phyloP scores from a whole-genome alignment of 2,329 filamentous ascomycete genomes.

The Chaetomium sp. region DNA sequence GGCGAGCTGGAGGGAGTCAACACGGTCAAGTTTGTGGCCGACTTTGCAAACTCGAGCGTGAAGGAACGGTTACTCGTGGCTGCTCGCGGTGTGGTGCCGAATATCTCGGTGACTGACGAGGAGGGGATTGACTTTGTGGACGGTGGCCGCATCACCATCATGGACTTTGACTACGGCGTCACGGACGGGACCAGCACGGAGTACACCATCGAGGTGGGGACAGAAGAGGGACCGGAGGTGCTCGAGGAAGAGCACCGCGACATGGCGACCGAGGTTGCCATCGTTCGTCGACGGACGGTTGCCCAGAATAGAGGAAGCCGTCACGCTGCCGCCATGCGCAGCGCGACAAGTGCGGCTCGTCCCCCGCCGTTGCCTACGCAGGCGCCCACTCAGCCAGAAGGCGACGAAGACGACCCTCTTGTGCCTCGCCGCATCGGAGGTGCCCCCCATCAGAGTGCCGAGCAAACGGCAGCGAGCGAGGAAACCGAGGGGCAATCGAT shows the following conservation, averaged over 20 bases:
- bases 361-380: slow-evolving; percentile 40
- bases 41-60: slow-evolving; percentile 50
- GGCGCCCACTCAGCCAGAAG: slow-evolving; percentile 31
- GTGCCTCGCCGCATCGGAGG: slow-evolving; percentile 53
- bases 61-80: slow-evolving; percentile 68
- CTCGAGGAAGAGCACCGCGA: slow-evolving; percentile 74
- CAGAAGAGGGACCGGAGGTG: slow-evolving; percentile 65
- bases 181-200: slow-evolving; percentile 58
- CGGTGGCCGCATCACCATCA: slow-evolving; percentile 69
- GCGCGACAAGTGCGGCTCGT: slow-evolving; percentile 48
- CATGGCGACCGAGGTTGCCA: slow-evolving; percentile 75
- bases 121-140: slow-evolving; percentile 77
- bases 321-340: slow-evolving; percentile 51
- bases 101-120: slow-evolving; percentile 63
- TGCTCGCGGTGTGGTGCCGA: slow-evolving; percentile 67
- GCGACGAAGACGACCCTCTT: slow-evolving; percentile 55
- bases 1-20: slow-evolving; percentile 66
- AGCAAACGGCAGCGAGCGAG: slow-evolving; percentile 36
- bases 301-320: slow-evolving; percentile 59
- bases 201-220: slow-evolving; percentile 73
- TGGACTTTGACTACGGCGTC: slow-evolving; percentile 71
- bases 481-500: slow-evolving; percentile 51
- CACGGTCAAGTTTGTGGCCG: slow-evolving; percentile 71
- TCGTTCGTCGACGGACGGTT: slow-evolving; percentile 74
- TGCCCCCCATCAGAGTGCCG: slow-evolving; percentile 31